A percentile compares a stretch with the other conserved stretches of the same genome.
Evolutionary conservation across 2,329 filamentous ascomycete species (phyloP).

Genomic region (Xylaria sp.): DNA sequence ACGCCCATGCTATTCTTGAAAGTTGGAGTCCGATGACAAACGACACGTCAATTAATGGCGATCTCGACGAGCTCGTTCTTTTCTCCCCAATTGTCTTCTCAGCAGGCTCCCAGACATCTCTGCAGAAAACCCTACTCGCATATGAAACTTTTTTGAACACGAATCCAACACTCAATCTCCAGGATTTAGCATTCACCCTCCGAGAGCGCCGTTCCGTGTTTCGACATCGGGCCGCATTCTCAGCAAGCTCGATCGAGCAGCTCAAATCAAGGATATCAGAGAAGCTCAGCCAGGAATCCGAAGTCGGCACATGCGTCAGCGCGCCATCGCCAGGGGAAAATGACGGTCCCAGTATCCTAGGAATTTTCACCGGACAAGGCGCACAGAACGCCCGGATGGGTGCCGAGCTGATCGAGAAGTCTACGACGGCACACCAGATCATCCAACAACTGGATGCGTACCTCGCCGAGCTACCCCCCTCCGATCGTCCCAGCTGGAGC

Average conservation of each 20-base stretch:
- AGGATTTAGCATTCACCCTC: neutral
- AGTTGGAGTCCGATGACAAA: neutral
- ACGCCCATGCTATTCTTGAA: constrained; percentile 10
- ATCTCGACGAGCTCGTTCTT: neutral
- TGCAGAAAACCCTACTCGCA: neutral
- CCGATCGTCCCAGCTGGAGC: constrained; percentile 38
- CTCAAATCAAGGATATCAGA: neutral
- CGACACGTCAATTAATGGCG: neutral
- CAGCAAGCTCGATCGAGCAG: neutral
- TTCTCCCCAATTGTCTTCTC: neutral
- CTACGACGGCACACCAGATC: neutral
- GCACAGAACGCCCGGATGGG: constrained; percentile 5
- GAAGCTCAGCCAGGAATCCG: neutral
- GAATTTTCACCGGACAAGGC: neutral
- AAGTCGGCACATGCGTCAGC: neutral
- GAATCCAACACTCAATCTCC: neutral
- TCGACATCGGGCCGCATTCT: neutral
- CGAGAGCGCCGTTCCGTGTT: constrained; percentile 12
- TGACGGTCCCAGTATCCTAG: neutral
- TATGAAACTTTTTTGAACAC: neutral
- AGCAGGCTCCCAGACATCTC: neutral
- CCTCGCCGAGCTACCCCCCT: constrained; percentile 14
- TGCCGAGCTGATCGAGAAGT: neutral
- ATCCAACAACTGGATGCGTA: too few relatives aligned
- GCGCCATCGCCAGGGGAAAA: neutral